These are phyloP conservation scores for Elaeis guineensis DNA, from an alignment of 176 grass and related monocot genomes.

Conservation along the genomic window DNA sequence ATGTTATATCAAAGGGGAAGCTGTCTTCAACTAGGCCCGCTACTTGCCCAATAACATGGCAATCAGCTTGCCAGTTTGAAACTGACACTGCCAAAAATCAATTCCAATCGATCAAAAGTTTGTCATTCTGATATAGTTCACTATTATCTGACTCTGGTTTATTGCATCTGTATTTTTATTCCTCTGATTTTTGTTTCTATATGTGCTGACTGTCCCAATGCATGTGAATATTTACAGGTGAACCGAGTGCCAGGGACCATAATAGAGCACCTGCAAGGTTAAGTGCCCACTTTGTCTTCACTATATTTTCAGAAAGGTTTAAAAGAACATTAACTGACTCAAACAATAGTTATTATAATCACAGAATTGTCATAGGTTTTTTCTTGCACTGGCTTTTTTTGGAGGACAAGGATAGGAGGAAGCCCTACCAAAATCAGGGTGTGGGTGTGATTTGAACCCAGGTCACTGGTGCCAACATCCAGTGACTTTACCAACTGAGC, in stretches of 20 bases:
- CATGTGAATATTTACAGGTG: slow-evolving; percentile 34
- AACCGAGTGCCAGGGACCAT: slow-evolving; percentile 12
- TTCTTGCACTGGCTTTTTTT: too few species aligned
- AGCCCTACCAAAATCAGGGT: too few species aligned
- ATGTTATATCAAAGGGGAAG: slow-evolving; percentile 81
- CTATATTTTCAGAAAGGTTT: background rate
- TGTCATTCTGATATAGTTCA: slow-evolving; percentile 5
- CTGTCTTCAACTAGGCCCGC: slow-evolving; percentile 55
- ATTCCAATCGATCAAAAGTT: slow-evolving; percentile 33
- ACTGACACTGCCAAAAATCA: slow-evolving; percentile 19
- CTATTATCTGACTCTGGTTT: background rate
- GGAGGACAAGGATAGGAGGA: too few species aligned
- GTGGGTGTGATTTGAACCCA: too few species aligned
- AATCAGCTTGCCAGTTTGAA: slow-evolving; percentile 16
- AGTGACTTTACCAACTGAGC: too few species aligned
- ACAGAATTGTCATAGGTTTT: too few species aligned
- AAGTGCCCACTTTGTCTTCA: slow-evolving; percentile 1
- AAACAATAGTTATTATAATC: too few species aligned
- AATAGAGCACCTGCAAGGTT: slow-evolving; percentile 25
- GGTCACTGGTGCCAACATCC: too few species aligned
- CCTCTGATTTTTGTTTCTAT: background rate
- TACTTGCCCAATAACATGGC: slow-evolving; percentile 29
- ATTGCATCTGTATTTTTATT: slow-evolving; percentile 1
- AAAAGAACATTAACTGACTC: background rate
- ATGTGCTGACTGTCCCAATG: background rate